Conservation (phyloP, 2,329 filamentous ascomycete genomes). For the Colletotrichum sidae region DNA sequence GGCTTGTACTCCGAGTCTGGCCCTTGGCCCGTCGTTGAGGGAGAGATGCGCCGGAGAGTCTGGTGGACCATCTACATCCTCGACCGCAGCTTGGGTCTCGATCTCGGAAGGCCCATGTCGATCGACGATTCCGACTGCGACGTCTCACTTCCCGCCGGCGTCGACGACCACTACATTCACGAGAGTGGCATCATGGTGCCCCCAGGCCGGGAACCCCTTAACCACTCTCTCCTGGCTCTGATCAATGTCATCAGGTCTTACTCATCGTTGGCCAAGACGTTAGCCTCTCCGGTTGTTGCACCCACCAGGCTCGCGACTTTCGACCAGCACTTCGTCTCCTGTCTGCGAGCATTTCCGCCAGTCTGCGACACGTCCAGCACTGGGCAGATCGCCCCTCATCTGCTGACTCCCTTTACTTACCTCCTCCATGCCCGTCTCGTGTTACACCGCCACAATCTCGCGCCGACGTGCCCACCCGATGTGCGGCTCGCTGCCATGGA, state of each 20-base stretch:
- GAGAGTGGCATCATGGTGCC: constrained; percentile 66
- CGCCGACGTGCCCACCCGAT: constrained; percentile 73
- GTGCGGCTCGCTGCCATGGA: constrained; percentile 79
- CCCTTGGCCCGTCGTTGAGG: constrained; percentile 79
- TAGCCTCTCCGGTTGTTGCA: constrained; percentile 76
- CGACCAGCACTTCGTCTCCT: constrained; percentile 83
- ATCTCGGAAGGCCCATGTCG: constrained; percentile 82
- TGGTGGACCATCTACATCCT: constrained; percentile 97
- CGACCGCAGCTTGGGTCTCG: constrained; percentile 84
- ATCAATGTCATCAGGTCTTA: constrained; percentile 87
- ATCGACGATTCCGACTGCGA: constrained; percentile 93
- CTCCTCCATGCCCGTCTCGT: constrained; percentile 87
- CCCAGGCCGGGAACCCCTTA: constrained; percentile 65
- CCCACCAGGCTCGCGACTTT: constrained; percentile 78
- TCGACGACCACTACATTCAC: constrained; percentile 83
- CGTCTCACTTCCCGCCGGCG: constrained; percentile 79
- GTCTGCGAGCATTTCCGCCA: constrained; percentile 79
- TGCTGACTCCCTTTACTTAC: constrained; percentile 80
- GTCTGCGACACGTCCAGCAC: constrained; percentile 76
- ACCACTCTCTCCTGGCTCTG: constrained; percentile 80
- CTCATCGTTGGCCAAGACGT: constrained; percentile 76
- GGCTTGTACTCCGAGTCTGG: constrained; percentile 82
- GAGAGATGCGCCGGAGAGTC: constrained; percentile 85
- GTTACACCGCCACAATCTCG: constrained; percentile 89
- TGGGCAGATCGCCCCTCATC: constrained; percentile 77